Evolutionary conservation across 352 stramenopile species (phyloP).

Genomic region (Pythium grandisporangium): DNA sequence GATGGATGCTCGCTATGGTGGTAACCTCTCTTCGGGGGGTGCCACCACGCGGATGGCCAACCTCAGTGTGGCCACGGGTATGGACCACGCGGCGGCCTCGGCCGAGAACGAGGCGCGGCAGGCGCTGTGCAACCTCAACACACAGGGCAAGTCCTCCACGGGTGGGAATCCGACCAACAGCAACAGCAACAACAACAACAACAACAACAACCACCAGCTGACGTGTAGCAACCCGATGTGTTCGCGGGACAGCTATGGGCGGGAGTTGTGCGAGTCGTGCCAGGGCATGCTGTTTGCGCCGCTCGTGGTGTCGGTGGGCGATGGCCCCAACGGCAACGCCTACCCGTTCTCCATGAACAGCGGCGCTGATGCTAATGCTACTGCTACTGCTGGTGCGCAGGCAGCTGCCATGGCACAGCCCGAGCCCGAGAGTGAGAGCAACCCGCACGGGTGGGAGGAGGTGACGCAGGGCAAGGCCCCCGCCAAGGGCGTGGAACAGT

Average conservation of each 20-base stretch:
- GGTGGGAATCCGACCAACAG: too few relatives aligned
- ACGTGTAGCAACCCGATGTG: conserved; percentile 58
- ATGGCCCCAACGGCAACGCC: conserved; percentile 8
- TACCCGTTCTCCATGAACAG: conserved; percentile 13
- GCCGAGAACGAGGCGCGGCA: conserved; percentile 12
- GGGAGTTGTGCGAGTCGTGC: conserved; percentile 51
- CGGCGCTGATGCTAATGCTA: too few relatives aligned
- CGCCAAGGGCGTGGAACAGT: conserved; percentile 12
- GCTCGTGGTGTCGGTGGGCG: conserved; percentile 30
- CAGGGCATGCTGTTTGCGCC: conserved; percentile 52
- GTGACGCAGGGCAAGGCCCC: conserved; percentile 6
- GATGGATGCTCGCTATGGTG: too few relatives aligned
- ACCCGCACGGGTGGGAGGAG: conserved; percentile 12
- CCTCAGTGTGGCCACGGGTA: conserved; percentile 1
- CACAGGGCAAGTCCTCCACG: too few relatives aligned
- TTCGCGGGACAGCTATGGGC: conserved; percentile 33
- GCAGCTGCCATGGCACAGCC: conserved; percentile 6
- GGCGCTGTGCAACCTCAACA: not conserved
- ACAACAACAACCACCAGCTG: too few relatives aligned
- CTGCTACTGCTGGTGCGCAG: too few relatives aligned
- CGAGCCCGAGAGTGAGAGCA: conserved; percentile 13
- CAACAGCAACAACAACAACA: too few relatives aligned
- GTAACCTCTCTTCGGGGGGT: too few relatives aligned
- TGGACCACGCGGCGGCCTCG: not conserved
- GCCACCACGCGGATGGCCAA: conserved; percentile 12